Evolutionary conservation across 495 filamentous ascomycete species (phyloP), one percentile per base, ranked within the genome.

Genomic region (Podospora pseudoanserina): DNA sequence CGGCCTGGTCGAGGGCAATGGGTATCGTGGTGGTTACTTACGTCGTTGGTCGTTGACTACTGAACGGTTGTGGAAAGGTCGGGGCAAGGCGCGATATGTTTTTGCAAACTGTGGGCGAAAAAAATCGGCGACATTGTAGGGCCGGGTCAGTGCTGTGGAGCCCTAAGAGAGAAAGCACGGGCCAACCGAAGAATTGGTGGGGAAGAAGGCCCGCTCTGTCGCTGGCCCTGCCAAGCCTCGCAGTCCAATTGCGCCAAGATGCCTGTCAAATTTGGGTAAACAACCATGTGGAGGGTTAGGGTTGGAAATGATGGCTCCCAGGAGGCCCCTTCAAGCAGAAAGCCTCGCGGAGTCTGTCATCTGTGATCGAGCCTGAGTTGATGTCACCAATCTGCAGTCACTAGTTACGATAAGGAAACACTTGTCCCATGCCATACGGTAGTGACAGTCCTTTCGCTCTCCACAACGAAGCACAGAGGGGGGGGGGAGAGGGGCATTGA

Each of bases 71-170:
- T 68, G 53, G 19, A 39, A 60, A 57, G 62, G 60, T 56, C 32
- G 60, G 69, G 68, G 74, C 65, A 28, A 60, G 57, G 66, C 58
- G 34, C 60, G 63, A 32, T 32, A 68, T 39, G 64, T 72, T 74
- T 76, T 77, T 72, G 74, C 68, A 71, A 75, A 77, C 73, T 77
- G 75, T 77, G 75, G 75, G 75, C 68, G 75, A 74, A 74, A 73
- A 63, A 66, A 71, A 68, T 73, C 74, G 75, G 74, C 53, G 49
- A 20, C 28, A 73, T 39, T 57, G 74, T 77, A 73, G 65, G 27
- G 54, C 71, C 75, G 75, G 18, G 20, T 54, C 72, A 66, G 70
- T 57, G 60, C 13, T 53, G 44, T 65, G 64, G 64, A 69, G 44
- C 72, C 70, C 65, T 72, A 63, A 55, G 2, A 13, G 26, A 7